Conservation (phyloP, 148 eudicot genomes). For the Fagopyrum tataricum region DNA sequence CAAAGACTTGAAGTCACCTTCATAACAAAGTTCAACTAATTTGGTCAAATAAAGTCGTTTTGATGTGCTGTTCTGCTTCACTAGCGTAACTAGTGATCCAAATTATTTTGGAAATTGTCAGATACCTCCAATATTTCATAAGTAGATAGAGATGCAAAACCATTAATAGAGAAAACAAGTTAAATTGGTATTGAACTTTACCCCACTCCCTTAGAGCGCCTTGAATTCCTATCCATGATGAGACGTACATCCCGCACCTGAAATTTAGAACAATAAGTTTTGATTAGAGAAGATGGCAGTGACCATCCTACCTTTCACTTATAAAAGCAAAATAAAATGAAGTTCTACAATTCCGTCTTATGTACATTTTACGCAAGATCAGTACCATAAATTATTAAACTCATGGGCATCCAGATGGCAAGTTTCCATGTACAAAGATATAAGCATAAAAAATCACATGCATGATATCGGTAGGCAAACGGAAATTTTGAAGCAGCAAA, state of each 20-base stretch:
- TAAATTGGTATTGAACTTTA: conserved; percentile 21
- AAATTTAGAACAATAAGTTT: neutral
- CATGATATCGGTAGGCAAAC: neutral
- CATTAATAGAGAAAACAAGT: neutral
- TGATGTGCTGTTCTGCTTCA: neutral
- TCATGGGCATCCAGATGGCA: neutral
- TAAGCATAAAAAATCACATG: neutral
- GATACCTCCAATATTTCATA: neutral
- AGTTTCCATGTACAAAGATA: neutral
- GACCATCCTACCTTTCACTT: neutral
- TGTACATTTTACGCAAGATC: neutral
- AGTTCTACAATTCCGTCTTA: neutral
- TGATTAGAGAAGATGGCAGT: neutral
- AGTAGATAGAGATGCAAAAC: neutral
- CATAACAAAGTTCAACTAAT: neutral
- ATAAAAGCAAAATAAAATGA: neutral
- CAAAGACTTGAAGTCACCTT: neutral
- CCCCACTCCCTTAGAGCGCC: conserved; percentile 93
- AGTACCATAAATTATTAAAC: neutral
- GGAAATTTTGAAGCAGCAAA: neutral
- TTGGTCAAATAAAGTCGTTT: neutral
- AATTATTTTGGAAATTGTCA: neutral
- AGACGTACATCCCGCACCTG: conserved; percentile 93
- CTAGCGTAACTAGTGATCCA: neutral
- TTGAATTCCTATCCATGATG: conserved; percentile 79